These are phyloP conservation scores for Rhododendron vialii DNA, from an alignment of 148 eudicot species.

Conservation along the genomic window DNA sequence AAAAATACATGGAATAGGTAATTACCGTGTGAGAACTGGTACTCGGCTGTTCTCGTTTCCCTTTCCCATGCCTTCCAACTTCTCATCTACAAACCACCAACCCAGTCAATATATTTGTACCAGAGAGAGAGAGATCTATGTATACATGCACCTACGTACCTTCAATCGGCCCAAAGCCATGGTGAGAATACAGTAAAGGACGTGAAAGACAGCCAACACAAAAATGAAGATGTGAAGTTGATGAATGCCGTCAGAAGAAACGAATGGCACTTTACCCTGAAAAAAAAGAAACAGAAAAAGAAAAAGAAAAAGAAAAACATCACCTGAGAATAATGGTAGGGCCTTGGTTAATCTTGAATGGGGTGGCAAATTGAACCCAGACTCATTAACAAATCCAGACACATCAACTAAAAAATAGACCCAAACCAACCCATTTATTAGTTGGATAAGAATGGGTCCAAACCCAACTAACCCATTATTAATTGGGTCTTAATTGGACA, in stretches of 20 bases:
- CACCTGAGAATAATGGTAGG: not conserved
- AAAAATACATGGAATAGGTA: not conserved
- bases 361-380: no score
- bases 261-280: conserved; percentile 48
- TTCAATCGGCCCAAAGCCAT: conserved; percentile 44
- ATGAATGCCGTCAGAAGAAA: conserved; percentile 48
- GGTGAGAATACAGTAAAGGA: conserved; percentile 45
- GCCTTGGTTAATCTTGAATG: not conserved
- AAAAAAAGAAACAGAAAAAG: not conserved
- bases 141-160: conserved; percentile 14
- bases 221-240: conserved; percentile 63
- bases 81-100: conserved; percentile 38
- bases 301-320: not conserved
- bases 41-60: conserved; percentile 51
- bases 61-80: conserved; percentile 63
- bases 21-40: conserved; percentile 51
- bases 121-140: not conserved
- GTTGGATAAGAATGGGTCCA: no score
- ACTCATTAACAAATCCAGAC: no score
- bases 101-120: not conserved
- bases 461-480: no score
- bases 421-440: no score
- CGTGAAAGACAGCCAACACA: conserved; percentile 49
- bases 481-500: no score
- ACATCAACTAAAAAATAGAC: no score